Conservation (phyloP, 331 rosid species). For the Quercus lobata region DNA sequence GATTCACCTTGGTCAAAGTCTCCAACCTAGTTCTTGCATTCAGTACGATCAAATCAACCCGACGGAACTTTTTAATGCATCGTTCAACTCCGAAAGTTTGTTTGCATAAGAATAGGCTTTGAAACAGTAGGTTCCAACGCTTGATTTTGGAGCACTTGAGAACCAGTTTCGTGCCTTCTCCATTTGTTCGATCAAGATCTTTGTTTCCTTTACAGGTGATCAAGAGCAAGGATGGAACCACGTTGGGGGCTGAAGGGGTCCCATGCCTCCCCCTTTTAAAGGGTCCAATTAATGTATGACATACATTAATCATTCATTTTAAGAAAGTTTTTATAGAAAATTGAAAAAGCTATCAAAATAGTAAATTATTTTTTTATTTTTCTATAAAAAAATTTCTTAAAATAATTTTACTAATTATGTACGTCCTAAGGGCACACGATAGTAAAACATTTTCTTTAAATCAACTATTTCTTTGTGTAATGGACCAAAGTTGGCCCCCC, state of each 20-base stretch:
- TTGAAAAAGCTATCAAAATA: too few species aligned
- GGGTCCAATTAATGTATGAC: rapidly evolving
- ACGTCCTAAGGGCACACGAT: rapidly evolving
- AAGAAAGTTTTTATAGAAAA: rapidly evolving
- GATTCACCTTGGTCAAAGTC: background rate
- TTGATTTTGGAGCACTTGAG: conserved; percentile 19
- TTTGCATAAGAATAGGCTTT: background rate
- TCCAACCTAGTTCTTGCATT: background rate
- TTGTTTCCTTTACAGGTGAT: background rate
- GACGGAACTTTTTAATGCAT: background rate
- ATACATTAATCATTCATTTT: too few species aligned
- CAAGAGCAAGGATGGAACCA: too few species aligned
- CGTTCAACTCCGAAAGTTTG: background rate
- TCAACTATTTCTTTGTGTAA: too few species aligned
- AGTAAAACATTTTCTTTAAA: too few species aligned
- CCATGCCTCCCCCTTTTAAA: too few species aligned
- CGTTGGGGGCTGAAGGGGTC: too few species aligned
- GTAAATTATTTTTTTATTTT: too few species aligned
- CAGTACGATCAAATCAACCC: background rate
- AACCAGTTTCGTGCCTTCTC: background rate
- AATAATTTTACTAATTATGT: too few species aligned
- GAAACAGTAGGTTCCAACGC: background rate
- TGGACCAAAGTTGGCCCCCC: too few species aligned
- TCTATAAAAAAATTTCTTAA: rapidly evolving
- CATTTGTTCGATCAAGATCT: background rate